A percentile compares a stretch with the other conserved stretches of the same genome.
Conservation (phyloP, 805 yeast genomes). For the Lipomyces yamanashiensis region DNA sequence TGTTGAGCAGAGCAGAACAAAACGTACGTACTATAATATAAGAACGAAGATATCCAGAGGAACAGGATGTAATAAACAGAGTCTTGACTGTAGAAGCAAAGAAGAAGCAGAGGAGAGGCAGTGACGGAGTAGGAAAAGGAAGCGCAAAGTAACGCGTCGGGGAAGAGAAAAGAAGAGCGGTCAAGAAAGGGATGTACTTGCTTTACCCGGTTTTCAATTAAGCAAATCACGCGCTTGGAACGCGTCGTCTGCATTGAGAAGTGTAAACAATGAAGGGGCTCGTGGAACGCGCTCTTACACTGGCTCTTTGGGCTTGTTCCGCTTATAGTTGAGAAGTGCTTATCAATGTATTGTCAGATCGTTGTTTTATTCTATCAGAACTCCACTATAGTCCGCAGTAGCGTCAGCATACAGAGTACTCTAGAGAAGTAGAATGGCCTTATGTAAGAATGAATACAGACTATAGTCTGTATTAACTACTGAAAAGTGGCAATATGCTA, state of each 20-base stretch:
- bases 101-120: not conserved
- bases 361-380: too few species aligned
- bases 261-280: not conserved
- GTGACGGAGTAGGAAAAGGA: not conserved
- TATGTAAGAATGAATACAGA: too few species aligned
- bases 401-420: too few species aligned
- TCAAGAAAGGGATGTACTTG: not conserved
- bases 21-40: not conserved
- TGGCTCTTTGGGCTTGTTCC: too few species aligned
- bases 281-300: not conserved
- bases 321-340: too few species aligned
- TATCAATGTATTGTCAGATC: too few species aligned
- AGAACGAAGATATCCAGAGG: not conserved
- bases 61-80: not conserved
- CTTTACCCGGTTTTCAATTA: not conserved
- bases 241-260: constrained; percentile 1
- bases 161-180: not conserved
- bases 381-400: too few species aligned
- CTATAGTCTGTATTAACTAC: too few species aligned
- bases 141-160: not conserved
- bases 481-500: too few species aligned
- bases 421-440: too few species aligned
- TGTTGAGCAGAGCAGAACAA: not conserved
- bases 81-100: not conserved
- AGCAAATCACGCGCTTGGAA: not conserved